Conservation (phyloP, 1,139 yeast species). For the Saccharomyces hybrid region DNA sequence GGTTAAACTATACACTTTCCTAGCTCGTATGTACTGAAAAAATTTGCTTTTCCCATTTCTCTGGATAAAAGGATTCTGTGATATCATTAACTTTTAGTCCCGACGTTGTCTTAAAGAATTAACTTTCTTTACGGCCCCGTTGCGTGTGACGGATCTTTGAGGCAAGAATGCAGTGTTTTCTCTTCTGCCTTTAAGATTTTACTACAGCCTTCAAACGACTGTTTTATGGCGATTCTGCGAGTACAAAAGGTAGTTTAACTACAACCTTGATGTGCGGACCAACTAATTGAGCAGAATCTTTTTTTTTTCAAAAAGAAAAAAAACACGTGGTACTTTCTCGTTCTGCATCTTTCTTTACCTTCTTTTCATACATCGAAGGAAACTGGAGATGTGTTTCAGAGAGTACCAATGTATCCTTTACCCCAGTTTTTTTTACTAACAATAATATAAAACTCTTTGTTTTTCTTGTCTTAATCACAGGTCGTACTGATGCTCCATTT, state of each 20-base stretch:
- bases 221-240: conserved; percentile 43
- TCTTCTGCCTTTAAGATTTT: neutral
- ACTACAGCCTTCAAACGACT: neutral
- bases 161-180: neutral
- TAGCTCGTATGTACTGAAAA: conserved; percentile 77
- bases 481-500: no score
- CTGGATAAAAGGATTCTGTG: conserved; percentile 14
- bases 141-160: neutral
- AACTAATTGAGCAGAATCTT: conserved; percentile 27
- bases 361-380: conserved; percentile 3
- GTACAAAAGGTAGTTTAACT: conserved; percentile 33
- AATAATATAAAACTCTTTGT: conserved; percentile 5
- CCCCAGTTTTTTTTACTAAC: conserved; percentile 16
- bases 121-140: neutral
- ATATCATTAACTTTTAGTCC: conserved; percentile 4
- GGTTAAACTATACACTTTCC: conserved; percentile 97
- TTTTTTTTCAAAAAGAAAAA: conserved; percentile 5
- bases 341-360: conserved; percentile 1
- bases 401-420: neutral
- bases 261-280: conserved; percentile 13
- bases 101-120: neutral
- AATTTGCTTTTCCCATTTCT: neutral
- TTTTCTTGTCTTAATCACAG: conserved; percentile 3
- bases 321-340: neutral
- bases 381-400: conserved; percentile 1